Base-by-base conservation (phyloP, 2,329 filamentous ascomycete genomes). In the Teratosphaeria zuluensis region DNA sequence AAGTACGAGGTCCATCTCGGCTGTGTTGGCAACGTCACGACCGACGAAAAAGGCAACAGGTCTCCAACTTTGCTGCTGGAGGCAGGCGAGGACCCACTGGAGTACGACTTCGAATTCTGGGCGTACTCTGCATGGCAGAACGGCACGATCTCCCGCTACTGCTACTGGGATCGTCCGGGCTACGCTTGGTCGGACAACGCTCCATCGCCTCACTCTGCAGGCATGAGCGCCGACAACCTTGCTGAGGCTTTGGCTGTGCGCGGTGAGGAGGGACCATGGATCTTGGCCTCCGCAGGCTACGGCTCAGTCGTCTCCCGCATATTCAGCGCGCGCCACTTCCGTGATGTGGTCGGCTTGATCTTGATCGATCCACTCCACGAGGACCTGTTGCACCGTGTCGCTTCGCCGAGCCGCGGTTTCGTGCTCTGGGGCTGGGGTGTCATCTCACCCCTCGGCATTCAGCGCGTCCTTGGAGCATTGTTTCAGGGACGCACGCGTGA, bases 101-200 rank as follows among this genome's bases (percentile, higher is more conserved):
- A 95, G 71, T 78, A 88, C 65, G 84, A 87, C 6, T 80, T 99
- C 58, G 88, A 91, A 76, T 82, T 86, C 57, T 90, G 95, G 76
- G 89, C 90, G 11, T 84, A 91, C 60, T 80, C 85, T 58, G 85
- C 88, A 1, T 78, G 91, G 63, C 79, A 84, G 63, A 94, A 94
- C 67, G 89, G 90, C 46, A 89, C 87, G 53, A 94, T 99, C 66
- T 78, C 80, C 58, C 85, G 92, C 60, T 97, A 95, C 76, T 99
- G 94, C 79, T 96, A 96, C 74, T 92, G 90, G 71, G 94, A 99
- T 71, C 87, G 94, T 24, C 94, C 94, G 0, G 94, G 94, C 1
- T 82, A 92, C 58, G 92, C 83, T 6, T 96, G 90, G 86, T 84
- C 84, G 53, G 94, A 99, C 74, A 92, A 94, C 58, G 91, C 92